phyloP scores from a whole-genome alignment of 768 basidiomycete genomes.

The Rhizopogon vinicolor region DNA sequence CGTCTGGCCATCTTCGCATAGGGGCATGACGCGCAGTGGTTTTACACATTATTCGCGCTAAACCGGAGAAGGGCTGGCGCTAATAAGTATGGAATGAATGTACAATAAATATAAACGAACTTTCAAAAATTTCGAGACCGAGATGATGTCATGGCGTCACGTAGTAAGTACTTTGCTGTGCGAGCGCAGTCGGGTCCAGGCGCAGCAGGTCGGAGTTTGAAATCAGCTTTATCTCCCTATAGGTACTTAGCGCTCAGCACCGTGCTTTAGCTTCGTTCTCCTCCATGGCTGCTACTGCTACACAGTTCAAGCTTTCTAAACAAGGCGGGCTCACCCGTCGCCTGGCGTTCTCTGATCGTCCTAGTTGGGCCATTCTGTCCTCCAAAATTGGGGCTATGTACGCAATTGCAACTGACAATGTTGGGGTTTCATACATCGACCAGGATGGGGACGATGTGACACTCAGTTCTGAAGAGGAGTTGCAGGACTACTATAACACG shows the following conservation, averaged over 20 bases:
- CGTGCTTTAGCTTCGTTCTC: not conserved
- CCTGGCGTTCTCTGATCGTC: conserved; percentile 43
- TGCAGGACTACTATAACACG: conserved; percentile 62
- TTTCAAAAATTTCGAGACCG: not conserved
- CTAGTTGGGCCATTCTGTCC: conserved; percentile 56
- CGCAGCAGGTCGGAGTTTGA: conserved; percentile 44
- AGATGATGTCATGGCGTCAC: too few species aligned
- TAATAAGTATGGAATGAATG: not conserved
- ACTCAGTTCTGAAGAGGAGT: conserved; percentile 70
- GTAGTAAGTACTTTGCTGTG: not conserved
- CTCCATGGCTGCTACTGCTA: conserved; percentile 30
- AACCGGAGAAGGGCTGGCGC: not conserved
- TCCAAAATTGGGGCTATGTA: conserved; percentile 50
- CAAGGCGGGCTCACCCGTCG: conserved; percentile 57
- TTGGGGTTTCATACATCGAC: conserved; percentile 72
- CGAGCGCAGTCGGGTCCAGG: conserved; percentile 1
- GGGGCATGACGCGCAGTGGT: conserved; percentile 9
- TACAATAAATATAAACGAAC: not conserved
- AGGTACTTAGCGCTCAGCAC: not conserved
- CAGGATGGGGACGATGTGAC: conserved; percentile 73
- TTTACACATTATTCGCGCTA: not conserved
- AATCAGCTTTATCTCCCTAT: conserved; percentile 18
- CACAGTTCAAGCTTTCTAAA: conserved; percentile 64
- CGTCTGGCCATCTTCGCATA: conserved; percentile 69
- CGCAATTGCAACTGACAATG: conserved; percentile 48